Evolutionary conservation across 192 early-diverging fungal species (phyloP).

Genomic region (Coemansia sp.): DNA sequence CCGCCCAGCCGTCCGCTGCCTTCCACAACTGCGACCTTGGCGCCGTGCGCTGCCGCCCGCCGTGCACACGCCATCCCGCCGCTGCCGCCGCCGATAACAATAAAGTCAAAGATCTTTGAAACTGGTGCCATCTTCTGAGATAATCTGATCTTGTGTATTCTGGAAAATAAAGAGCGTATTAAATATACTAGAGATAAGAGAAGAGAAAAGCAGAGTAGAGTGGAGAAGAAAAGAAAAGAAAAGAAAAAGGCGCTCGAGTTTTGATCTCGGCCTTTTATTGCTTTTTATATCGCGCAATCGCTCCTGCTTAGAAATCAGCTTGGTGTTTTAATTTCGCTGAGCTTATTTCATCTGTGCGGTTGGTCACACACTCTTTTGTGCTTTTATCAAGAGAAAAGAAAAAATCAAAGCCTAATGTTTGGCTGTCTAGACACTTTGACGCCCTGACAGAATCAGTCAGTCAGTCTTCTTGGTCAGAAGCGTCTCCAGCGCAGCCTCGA

Average conservation of each 20-base stretch:
- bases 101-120: conserved; percentile 73
- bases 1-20: conserved; percentile 73
- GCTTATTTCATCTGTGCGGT: too few species aligned
- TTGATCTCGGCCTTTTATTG: too few species aligned
- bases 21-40: conserved; percentile 90
- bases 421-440: too few species aligned
- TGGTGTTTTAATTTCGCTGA: too few species aligned
- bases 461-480: conserved; percentile 57
- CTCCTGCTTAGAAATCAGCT: too few species aligned
- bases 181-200: conserved; percentile 4
- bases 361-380: too few species aligned
- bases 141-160: neutral
- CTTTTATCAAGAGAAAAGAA: neutral
- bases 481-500: conserved; percentile 52
- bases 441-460: conserved; percentile 8
- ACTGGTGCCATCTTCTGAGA: conserved; percentile 39
- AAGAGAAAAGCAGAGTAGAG: conserved; percentile 1
- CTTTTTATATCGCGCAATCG: too few species aligned
- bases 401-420: too few species aligned
- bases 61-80: conserved; percentile 92
- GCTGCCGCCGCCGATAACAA: conserved; percentile 94
- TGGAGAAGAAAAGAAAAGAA: conserved; percentile 7
- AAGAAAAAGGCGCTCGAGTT: neutral
- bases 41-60: conserved; percentile 87
- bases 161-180: neutral